Conservation (phyloP, 2,329 filamentous ascomycete species). For the Sphaerulina vaccinii region DNA sequence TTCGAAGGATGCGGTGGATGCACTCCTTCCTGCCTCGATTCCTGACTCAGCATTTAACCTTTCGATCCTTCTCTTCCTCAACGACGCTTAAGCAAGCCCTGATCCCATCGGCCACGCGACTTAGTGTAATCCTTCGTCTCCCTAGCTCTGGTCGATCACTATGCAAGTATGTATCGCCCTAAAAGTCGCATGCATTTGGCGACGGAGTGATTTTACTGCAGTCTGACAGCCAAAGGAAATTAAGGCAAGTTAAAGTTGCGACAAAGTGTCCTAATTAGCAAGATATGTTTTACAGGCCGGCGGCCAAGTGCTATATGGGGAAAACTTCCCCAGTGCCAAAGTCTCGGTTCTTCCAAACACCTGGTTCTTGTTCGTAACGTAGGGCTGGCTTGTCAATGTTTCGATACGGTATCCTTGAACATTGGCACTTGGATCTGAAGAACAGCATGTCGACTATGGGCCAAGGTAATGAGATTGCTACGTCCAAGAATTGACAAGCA, state of each 20-base stretch:
- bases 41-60: slow-evolving; percentile 1
- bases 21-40: slow-evolving; percentile 8
- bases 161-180: no score
- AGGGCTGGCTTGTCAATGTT: no score
- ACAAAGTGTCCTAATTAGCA: neutral
- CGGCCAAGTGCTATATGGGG: neutral
- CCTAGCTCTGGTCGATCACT: neutral
- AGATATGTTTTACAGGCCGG: neutral
- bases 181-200: neutral
- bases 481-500: no score
- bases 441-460: no score
- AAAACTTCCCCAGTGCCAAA: no score
- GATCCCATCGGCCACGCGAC: neutral
- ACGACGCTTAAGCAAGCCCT: neutral
- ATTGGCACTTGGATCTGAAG: no score
- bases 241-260: no score
- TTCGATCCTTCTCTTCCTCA: neutral
- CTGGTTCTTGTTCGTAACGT: neutral
- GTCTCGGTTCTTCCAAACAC: neutral
- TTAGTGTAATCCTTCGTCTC: neutral
- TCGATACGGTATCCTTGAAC: no score
- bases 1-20: slow-evolving; percentile 15
- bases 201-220: no score
- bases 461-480: no score
- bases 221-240: no score